Evolutionary conservation across 371 early-diverging fungal genomes (phyloP), one percentile per base, ranked within the genome.

Genomic region (Apophysomyces sp.): DNA sequence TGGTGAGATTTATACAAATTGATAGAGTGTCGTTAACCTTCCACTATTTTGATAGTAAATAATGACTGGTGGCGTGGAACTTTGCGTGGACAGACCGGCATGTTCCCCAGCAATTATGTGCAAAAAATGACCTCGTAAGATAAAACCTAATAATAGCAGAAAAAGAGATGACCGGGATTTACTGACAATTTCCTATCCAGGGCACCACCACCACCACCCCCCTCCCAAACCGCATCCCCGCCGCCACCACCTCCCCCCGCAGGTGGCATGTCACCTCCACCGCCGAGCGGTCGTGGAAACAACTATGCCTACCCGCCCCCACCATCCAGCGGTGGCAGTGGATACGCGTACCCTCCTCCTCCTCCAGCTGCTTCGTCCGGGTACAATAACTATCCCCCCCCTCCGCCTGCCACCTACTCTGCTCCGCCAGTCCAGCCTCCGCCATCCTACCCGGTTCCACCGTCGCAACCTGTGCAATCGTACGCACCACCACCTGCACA

Each of bases 31-130:
- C n/a, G n/a, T n/a, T n/a, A n/a, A n/a, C n/a, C n/a, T n/a, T n/a
- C n/a, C n/a, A n/a, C n/a, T n/a, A n/a, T 24, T 37, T 7, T 30
- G 40, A 62, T 32, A 75, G 76, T 75, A 18, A 71, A 75, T 30
- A 57, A 72, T 58, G 72, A 75, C 41, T 75, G 76, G 76, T 75
- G 69, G 72, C 61, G 72, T 27, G 76, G 76, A 15, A 62, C 55
- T 1, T 24, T 72, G 13, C 60, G 67, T 28, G 72, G 69, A 15
- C 61, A 37, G 11, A 67, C 61, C 15, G 76, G 76, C 30, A 41
- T 72, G n/a, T 76, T 76, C 60, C 76, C 76, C 5, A 62, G 65
- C 36, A 69, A 62, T 24, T 69, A 76, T 51, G 70, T 69, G 13
- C 34, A 61, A 30, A 44, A 44, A 21, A 62, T 62, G 40, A 55